Conservation (phyloP, 495 filamentous ascomycete genomes). For the Penicillium cataractarum region DNA sequence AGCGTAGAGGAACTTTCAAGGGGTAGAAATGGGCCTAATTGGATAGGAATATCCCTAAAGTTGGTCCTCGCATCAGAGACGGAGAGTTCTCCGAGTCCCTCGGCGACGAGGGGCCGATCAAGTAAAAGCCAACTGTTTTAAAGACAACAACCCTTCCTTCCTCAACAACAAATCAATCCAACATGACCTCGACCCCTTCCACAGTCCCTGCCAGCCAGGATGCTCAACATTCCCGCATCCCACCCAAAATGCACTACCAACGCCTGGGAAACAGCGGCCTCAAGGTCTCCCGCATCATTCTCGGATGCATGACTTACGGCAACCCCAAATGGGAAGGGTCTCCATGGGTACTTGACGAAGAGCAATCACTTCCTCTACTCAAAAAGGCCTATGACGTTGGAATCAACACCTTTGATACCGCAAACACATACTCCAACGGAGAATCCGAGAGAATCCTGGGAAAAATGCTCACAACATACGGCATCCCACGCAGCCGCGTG, state of each 20-base stretch:
- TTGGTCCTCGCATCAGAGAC: background rate
- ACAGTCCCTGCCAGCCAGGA: background rate
- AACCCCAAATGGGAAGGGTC: constrained; percentile 50
- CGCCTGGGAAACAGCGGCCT: constrained; percentile 67
- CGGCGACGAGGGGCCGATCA: constrained; percentile 1
- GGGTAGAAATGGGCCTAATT: background rate
- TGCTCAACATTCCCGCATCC: background rate
- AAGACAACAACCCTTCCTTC: background rate
- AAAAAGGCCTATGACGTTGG: constrained; percentile 68
- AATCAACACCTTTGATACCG: constrained; percentile 59
- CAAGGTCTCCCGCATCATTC: constrained; percentile 65
- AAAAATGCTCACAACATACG: constrained; percentile 68
- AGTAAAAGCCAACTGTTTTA: background rate
- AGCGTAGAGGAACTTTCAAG: too few species aligned
- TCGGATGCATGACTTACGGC: constrained; percentile 71
- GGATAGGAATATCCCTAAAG: background rate
- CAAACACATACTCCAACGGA: constrained; percentile 69
- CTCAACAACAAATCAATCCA: background rate
- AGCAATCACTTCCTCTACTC: constrained; percentile 63
- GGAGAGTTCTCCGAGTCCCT: constrained; percentile 19
- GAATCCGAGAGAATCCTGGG: constrained; percentile 68
- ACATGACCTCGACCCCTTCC: background rate
- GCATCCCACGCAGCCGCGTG: constrained; percentile 71
- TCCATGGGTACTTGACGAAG: constrained; percentile 65
- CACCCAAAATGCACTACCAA: constrained; percentile 28